Conservation (phyloP, 1,139 yeast species). For the Kodamaea suecica region DNA sequence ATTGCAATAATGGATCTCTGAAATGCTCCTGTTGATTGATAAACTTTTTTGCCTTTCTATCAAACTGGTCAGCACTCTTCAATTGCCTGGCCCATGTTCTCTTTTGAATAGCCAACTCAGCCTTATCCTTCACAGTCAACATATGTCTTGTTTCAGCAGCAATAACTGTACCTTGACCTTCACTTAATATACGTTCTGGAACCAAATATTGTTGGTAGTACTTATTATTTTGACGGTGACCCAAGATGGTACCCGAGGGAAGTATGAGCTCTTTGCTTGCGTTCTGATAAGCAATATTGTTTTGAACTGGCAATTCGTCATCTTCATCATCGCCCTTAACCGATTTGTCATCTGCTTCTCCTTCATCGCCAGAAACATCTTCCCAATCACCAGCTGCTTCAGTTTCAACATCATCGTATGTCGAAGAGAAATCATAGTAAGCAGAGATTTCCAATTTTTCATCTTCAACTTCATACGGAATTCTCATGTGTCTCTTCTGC, state of each 20-base stretch:
- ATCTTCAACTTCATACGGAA: constrained; percentile 83
- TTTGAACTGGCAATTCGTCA: constrained; percentile 17
- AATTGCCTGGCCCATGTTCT: constrained; percentile 73
- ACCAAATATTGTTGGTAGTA: constrained; percentile 77
- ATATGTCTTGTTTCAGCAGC: constrained; percentile 88
- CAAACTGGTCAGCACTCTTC: constrained; percentile 64
- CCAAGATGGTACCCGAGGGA: constrained; percentile 84
- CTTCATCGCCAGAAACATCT: constrained; percentile 24
- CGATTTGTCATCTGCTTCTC: constrained; percentile 18
- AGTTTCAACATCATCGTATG: constrained; percentile 39
- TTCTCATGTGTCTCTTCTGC: constrained; percentile 79
- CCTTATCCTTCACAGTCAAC: constrained; percentile 49
- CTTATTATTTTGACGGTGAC: constrained; percentile 84
- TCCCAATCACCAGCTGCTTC: constrained; percentile 36
- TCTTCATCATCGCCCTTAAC: constrained; percentile 18
- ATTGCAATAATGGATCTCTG: constrained; percentile 89
- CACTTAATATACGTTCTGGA: constrained; percentile 69
- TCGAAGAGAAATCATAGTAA: constrained; percentile 79
- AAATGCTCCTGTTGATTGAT: constrained; percentile 86
- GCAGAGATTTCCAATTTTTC: constrained; percentile 78
- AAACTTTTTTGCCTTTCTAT: constrained; percentile 76
- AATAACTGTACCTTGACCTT: constrained; percentile 90
- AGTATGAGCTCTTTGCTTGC: constrained; percentile 75
- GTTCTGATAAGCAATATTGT: constrained; percentile 36
- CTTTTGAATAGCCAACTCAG: constrained; percentile 61